phyloP scores from a whole-genome alignment of 305 asterid species.

The Plantago coronopus region DNA sequence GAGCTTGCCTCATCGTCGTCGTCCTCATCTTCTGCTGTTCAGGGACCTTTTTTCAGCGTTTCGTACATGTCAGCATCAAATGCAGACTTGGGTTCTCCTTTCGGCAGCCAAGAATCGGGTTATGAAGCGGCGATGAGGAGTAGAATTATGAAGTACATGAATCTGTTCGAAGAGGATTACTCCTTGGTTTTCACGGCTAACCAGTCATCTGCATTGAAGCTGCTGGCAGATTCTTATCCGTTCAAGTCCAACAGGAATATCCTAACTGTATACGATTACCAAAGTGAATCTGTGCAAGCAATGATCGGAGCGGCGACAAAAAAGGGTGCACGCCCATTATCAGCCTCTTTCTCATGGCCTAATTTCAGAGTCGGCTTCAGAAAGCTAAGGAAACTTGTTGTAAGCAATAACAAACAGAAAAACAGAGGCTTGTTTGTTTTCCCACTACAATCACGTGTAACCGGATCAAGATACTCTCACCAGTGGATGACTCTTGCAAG shows the following conservation, averaged over 20 bases:
- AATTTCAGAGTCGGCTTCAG: slow-evolving; percentile 44
- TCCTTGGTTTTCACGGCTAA: slow-evolving; percentile 65
- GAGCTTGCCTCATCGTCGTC: slow-evolving; percentile 41
- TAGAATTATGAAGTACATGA: slow-evolving; percentile 63
- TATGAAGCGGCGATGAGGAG: slow-evolving; percentile 37
- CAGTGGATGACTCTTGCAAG: slow-evolving; percentile 81
- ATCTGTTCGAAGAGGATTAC: slow-evolving; percentile 58
- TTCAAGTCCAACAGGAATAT: slow-evolving; percentile 44
- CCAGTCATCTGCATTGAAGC: slow-evolving; percentile 65
- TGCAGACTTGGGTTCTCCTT: slow-evolving; percentile 30
- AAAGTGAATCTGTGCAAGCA: slow-evolving; percentile 50
- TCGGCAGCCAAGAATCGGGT: slow-evolving; percentile 38
- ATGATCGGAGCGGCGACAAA: slow-evolving; percentile 41
- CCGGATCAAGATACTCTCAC: slow-evolving; percentile 63
- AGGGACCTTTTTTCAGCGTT: slow-evolving; percentile 44
- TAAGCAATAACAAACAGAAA: slow-evolving; percentile 28
- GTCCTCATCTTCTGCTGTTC: slow-evolving; percentile 11
- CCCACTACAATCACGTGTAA: slow-evolving; percentile 70
- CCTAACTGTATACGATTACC: slow-evolving; percentile 57
- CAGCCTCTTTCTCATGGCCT: slow-evolving; percentile 83
- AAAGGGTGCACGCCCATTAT: slow-evolving; percentile 37
- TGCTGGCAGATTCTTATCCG: slow-evolving; percentile 62
- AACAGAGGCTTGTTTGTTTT: slow-evolving; percentile 59
- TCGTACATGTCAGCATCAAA: slow-evolving; percentile 35
- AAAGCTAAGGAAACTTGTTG: slow-evolving; percentile 45